Conservation (phyloP, 2,329 filamentous ascomycete genomes). For the Xenoacremonium recifei region DNA sequence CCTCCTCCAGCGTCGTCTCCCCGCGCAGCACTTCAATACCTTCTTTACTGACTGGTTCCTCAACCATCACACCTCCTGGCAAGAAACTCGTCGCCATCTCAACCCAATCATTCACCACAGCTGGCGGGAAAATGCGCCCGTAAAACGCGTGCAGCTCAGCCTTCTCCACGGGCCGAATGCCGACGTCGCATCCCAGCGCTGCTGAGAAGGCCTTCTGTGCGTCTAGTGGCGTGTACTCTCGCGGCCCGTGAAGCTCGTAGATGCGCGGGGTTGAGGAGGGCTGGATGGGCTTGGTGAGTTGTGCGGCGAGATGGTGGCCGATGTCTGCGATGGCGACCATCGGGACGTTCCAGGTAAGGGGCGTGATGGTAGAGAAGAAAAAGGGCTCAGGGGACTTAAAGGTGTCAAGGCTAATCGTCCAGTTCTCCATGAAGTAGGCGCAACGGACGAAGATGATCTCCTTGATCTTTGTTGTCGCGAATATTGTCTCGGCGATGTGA, state of each 20-base stretch:
- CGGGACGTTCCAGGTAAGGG: conserved; percentile 29
- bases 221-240: conserved; percentile 27
- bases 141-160: conserved; percentile 20
- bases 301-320: conserved; percentile 22
- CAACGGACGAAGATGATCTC: conserved; percentile 32
- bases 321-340: conserved; percentile 31
- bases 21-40: conserved; percentile 20
- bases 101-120: conserved; percentile 25
- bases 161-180: conserved; percentile 25
- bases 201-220: conserved; percentile 28
- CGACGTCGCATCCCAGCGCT: conserved; percentile 23
- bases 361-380: conserved; percentile 34
- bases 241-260: conserved; percentile 31
- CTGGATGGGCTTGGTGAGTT: conserved; percentile 16
- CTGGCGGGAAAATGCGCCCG: conserved; percentile 18
- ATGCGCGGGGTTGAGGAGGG: conserved; percentile 24
- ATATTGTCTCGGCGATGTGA: conserved; percentile 29
- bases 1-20: conserved; percentile 15
- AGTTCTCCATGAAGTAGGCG: conserved; percentile 40
- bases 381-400: conserved; percentile 25
- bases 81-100: conserved; percentile 31
- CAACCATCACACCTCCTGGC: conserved; percentile 23
- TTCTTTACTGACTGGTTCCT: conserved; percentile 9
- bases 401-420: conserved; percentile 26
- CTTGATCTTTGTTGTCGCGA: conserved; percentile 12